Conservation (phyloP, 164 flowering plant genomes). For the Liquidambar formosana region DNA sequence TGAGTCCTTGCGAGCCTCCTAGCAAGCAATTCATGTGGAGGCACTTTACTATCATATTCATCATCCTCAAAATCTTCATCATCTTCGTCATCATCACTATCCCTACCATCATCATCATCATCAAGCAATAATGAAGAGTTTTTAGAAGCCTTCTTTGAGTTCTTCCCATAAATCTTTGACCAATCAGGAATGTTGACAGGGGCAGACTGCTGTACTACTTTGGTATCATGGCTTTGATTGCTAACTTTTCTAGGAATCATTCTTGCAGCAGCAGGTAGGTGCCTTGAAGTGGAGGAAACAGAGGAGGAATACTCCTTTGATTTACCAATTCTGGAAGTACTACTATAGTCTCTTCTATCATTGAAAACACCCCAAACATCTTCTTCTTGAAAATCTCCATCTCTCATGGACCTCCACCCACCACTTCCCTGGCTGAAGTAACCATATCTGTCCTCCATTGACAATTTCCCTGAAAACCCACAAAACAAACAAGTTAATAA, state of each 20-base stretch:
- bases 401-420: constrained; percentile 29
- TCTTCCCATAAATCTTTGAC: constrained; percentile 47
- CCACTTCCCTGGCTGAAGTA: background rate
- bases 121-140: constrained; percentile 2
- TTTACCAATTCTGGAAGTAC: background rate
- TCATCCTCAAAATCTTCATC: constrained; percentile 12
- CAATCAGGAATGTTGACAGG: constrained; percentile 63
- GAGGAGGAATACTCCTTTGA: background rate
- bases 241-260: constrained; percentile 38
- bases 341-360: constrained; percentile 8
- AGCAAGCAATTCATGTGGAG: constrained; percentile 61
- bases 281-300: constrained; percentile 9
- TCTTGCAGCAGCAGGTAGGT: constrained; percentile 32
- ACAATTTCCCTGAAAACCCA: too few relatives aligned
- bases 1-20: constrained; percentile 50
- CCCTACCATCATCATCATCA: constrained; percentile 10
- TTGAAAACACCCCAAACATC: constrained; percentile 43
- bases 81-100: constrained; percentile 22
- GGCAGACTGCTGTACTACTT: constrained; percentile 39
- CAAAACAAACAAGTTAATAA: too few relatives aligned
- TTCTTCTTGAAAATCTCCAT: constrained; percentile 51
- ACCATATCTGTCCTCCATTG: too few relatives aligned
- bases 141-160: constrained; percentile 19
- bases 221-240: constrained; percentile 15
- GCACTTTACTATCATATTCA: constrained; percentile 26